These are phyloP conservation scores for Scenedesmus sp. DNA, from an alignment of 163 green algal genomes.

Conservation along the genomic window DNA sequence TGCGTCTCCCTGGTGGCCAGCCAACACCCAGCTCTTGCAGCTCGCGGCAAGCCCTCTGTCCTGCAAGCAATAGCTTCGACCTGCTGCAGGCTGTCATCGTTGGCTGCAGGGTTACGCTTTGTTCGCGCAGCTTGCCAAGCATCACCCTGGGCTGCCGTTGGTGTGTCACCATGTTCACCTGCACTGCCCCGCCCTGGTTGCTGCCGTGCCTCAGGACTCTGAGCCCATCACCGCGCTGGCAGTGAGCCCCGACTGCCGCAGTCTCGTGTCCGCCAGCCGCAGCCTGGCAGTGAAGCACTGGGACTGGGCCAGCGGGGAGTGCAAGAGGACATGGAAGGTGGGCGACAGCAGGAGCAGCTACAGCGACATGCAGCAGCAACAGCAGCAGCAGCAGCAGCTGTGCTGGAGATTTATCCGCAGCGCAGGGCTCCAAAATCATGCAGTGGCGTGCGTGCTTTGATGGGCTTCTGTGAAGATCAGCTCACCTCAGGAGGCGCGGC, in stretches of 20 bases:
- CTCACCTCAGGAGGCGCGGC: too few species aligned
- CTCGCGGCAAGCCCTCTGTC: too few species aligned
- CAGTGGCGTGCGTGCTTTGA: too few species aligned
- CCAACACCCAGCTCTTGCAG: neutral
- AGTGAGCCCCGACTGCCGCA: conserved; percentile 79
- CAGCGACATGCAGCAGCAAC: conserved; percentile 29
- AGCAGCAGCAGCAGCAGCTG: neutral
- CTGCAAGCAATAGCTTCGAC: neutral
- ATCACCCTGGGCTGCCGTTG: too few species aligned
- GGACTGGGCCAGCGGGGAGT: conserved; percentile 72
- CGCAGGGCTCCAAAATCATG: too few species aligned
- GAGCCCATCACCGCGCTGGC: conserved; percentile 91
- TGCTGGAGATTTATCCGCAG: too few species aligned
- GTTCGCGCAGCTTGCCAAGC: too few species aligned
- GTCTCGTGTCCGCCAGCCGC: conserved; percentile 83
- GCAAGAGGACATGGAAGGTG: conserved; percentile 78
- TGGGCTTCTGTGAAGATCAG: too few species aligned
- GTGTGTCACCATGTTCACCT: neutral
- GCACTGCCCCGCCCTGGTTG: neutral
- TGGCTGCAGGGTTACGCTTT: too few species aligned
- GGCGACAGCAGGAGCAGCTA: neutral
- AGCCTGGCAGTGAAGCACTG: conserved; percentile 85
- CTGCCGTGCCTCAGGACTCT: conserved; percentile 77
- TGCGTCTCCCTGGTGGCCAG: neutral
- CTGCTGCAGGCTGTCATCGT: neutral